Evolutionary conservation across 169 alveolate species (phyloP).

Genomic region (Cystoisospora suis): DNA sequence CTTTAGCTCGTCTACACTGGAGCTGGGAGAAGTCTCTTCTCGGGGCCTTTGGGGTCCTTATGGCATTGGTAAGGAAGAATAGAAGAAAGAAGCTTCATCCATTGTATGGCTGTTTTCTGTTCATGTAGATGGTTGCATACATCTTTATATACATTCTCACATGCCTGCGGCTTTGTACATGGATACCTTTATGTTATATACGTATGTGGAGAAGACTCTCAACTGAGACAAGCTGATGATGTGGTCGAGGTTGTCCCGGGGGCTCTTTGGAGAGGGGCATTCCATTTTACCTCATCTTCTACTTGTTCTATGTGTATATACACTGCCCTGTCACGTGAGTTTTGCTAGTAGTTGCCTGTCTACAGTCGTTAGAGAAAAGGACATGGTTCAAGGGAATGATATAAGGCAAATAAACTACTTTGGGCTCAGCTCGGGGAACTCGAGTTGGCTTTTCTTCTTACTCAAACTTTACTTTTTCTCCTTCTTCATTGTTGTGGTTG

Average conservation of each 20-base stretch:
- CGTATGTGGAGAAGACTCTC: neutral
- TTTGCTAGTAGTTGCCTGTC: neutral
- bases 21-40: conserved; percentile 1
- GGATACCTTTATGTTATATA: neutral
- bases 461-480: too few relatives aligned
- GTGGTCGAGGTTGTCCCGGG: too few relatives aligned
- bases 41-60: neutral
- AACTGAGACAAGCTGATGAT: too few relatives aligned
- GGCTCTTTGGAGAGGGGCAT: too few relatives aligned
- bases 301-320: neutral
- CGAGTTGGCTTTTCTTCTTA: too few relatives aligned
- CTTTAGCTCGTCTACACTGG: neutral
- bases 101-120: neutral
- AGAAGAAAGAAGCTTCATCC: neutral
- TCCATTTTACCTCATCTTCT: too few relatives aligned
- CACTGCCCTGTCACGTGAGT: neutral
- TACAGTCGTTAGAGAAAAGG: too few relatives aligned
- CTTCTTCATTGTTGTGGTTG: too few relatives aligned
- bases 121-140: neutral
- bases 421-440: too few relatives aligned
- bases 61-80: neutral
- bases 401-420: too few relatives aligned
- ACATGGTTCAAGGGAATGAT: too few relatives aligned
- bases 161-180: neutral
- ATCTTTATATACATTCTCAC: neutral